Evolutionary conservation across 345 rosid genomes (phyloP).

Genomic region (Corchorus capsularis): DNA sequence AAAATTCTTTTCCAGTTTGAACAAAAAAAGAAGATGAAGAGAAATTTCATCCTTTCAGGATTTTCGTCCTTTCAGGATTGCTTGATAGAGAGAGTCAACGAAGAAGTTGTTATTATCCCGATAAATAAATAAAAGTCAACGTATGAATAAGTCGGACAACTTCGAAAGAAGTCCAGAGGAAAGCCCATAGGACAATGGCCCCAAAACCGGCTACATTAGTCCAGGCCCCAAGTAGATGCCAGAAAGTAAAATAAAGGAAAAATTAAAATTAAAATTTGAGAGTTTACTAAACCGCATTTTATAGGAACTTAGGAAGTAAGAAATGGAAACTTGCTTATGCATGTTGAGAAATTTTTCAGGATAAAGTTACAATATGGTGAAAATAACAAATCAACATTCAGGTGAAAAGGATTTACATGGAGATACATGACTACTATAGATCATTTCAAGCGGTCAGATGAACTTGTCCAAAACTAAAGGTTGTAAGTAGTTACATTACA

Average conservation of each 20-base stretch:
- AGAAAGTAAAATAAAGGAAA: neutral
- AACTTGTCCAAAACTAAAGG: neutral
- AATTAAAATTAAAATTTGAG: neutral
- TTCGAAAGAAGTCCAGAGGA: neutral
- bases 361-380: neutral
- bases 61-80: neutral
- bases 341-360: too few species aligned
- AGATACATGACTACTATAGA: neutral
- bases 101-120: neutral
- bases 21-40: neutral
- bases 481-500: neutral
- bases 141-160: neutral
- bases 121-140: neutral
- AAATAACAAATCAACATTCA: neutral
- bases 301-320: neutral
- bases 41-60: conserved; percentile 1
- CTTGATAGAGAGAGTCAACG: neutral
- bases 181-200: neutral
- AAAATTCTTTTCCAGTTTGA: too few species aligned
- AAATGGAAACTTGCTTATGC: neutral
- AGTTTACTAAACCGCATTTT: neutral
- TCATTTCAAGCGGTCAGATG: neutral
- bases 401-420: neutral
- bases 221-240: neutral
- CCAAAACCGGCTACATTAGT: neutral